These are phyloP conservation scores for Toxoplasma gondii DNA, from an alignment of 169 alveolate genomes.

Conservation along the genomic window DNA sequence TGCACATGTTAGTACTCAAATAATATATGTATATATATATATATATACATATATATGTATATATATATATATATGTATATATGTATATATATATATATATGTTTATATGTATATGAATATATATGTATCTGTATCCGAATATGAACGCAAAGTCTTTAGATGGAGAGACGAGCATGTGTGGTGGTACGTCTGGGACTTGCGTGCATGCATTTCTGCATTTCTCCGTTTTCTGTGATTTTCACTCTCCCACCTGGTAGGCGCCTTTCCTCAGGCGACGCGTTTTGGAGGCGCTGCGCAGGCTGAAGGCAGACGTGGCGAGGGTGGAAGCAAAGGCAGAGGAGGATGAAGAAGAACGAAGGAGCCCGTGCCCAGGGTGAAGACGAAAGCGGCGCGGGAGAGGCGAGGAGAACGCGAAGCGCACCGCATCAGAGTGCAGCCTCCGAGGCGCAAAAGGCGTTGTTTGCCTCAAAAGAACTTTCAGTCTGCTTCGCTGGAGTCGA, in stretches of 20 bases:
- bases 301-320: background rate
- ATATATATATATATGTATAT: too few species aligned
- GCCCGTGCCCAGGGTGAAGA: background rate
- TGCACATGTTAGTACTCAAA: too few species aligned
- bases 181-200: too few species aligned
- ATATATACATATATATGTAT: too few species aligned
- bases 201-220: too few species aligned
- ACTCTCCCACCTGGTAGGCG: background rate
- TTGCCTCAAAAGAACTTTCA: background rate
- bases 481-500: background rate
- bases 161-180: too few species aligned
- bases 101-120: too few species aligned
- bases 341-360: background rate
- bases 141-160: too few species aligned
- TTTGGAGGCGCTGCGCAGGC: background rate
- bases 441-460: background rate
- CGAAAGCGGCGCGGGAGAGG: background rate
- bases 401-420: background rate
- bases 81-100: too few species aligned
- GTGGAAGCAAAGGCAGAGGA: background rate
- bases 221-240: background rate
- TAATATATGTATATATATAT: too few species aligned
- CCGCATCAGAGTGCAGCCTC: background rate
- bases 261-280: slow-evolving; percentile 41
- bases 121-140: too few species aligned